Base-by-base conservation (phyloP, 495 filamentous ascomycete species). In the Neurospora sp. region DNA sequence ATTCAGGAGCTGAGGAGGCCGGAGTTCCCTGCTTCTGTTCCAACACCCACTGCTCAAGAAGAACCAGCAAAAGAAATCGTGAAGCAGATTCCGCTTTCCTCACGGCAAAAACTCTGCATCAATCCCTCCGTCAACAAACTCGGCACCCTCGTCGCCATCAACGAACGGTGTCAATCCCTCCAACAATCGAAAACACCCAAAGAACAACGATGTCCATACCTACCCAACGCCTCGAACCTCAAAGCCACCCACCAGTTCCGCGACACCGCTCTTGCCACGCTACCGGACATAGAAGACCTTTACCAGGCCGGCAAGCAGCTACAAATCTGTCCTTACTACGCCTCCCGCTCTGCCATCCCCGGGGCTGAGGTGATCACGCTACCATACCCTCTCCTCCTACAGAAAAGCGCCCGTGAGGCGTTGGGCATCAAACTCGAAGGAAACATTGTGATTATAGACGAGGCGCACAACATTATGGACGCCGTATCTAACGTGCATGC, bases 391-490 rank as follows among this genome's bases (percentile, higher is more conserved):
- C 81, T 98, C 31, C 85, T 99, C 1, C 84, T 99, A 38, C 96
- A 98, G 76, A 91, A 91, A 76, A 94, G 92, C 38, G 95, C 96
- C 6, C 86, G 96, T 59, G 94, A 98, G 72, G 93, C 96, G 5
- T 86, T 99, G 4, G 89, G 90, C 40, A 87, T 99, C 27, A 96
- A 92, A 39, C 81, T 99, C 11, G 94, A 94, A 76, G 91, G 89
- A 8, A 94, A 97, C 79, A 86, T 98, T 2, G 88, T 99, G 31
- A 91, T 99, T 59, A 93, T 99, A 74, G 96, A 99, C 77, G 96
- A 99, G 83, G 96, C 96, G 1, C 96, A 99, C 78, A 99, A 99
- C 79, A 87, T 99, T 40, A 98, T 98, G 90, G 94, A 97, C 80
- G 92, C 95, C 2, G 94, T 99, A 61, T 87, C 93, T 1, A 91